These are phyloP conservation scores for Aureobasidium lini DNA, from an alignment of 2,329 filamentous ascomycete genomes.

Conservation along the genomic window DNA sequence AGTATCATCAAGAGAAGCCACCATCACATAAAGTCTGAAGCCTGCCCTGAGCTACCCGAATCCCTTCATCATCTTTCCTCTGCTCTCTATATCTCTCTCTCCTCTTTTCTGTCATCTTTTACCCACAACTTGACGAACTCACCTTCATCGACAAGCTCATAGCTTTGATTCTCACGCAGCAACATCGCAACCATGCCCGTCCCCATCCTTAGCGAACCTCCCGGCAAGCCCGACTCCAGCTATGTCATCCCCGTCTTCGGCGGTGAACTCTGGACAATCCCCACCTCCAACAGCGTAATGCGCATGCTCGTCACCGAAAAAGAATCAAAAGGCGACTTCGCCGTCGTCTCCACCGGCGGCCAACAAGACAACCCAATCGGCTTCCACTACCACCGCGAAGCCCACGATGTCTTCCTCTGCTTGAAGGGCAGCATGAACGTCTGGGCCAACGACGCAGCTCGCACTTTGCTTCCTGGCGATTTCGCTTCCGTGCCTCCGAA, in stretches of 20 bases:
- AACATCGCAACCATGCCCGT: not conserved
- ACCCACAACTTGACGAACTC: not conserved
- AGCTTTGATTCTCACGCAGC: not conserved
- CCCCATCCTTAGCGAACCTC: conserved; percentile 7
- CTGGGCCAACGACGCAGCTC: conserved; percentile 51
- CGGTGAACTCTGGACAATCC: conserved; percentile 13
- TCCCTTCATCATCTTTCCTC: not conserved
- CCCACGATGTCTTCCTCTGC: conserved; percentile 52
- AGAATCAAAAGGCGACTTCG: conserved; percentile 12
- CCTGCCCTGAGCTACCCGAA: not conserved
- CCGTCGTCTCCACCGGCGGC: conserved; percentile 9
- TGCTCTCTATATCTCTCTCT: not conserved
- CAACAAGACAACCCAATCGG: conserved; percentile 25
- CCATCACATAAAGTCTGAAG: not conserved
- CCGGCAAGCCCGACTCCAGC: conserved; percentile 6
- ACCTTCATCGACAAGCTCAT: not conserved
- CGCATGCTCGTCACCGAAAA: conserved; percentile 14
- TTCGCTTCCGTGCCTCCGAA: conserved; percentile 50
- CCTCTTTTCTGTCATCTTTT: not conserved
- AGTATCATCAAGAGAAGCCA: not conserved
- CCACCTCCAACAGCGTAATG: conserved; percentile 14
- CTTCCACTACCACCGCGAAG: conserved; percentile 51
- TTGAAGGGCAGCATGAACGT: conserved; percentile 50
- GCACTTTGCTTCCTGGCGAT: conserved; percentile 48
- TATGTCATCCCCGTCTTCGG: conserved; percentile 8